These are phyloP conservation scores for Fusarium nelsonii DNA, from an alignment of 2,329 filamentous ascomycete genomes.

Conservation along the genomic window DNA sequence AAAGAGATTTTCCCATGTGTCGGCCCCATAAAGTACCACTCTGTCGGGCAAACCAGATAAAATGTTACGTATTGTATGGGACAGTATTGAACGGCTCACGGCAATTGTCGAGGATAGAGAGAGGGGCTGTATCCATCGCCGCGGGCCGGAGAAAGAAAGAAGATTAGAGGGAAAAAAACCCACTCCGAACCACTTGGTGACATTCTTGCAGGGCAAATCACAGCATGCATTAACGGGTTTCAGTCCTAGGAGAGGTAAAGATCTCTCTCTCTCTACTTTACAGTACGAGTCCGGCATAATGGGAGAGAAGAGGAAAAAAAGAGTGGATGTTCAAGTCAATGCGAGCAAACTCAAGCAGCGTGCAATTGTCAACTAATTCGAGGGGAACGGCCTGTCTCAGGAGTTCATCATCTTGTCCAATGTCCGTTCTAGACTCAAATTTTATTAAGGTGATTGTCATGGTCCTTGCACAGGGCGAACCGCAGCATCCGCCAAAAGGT, in stretches of 20 bases:
- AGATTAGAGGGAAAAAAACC: slow-evolving; percentile 26
- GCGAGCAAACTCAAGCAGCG: slow-evolving; percentile 32
- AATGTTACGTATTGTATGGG: slow-evolving; percentile 22
- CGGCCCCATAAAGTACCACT: slow-evolving; percentile 27
- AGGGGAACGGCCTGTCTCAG: slow-evolving; percentile 40
- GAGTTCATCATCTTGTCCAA: slow-evolving; percentile 12
- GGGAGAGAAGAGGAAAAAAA: background rate
- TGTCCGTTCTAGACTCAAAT: slow-evolving; percentile 33
- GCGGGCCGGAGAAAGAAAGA: slow-evolving; percentile 37
- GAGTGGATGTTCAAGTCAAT: slow-evolving; percentile 18
- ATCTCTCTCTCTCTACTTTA: slow-evolving; percentile 26
- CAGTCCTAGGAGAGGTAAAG: slow-evolving; percentile 34
- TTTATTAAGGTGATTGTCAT: slow-evolving; percentile 32
- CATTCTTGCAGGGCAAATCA: slow-evolving; percentile 25
- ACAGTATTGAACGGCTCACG: slow-evolving; percentile 13
- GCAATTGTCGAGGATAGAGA: slow-evolving; percentile 24
- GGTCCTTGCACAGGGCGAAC: slow-evolving; percentile 39
- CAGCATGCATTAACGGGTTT: slow-evolving; percentile 21
- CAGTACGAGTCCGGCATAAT: background rate
- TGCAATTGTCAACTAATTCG: slow-evolving; percentile 41
- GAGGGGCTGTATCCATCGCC: slow-evolving; percentile 43
- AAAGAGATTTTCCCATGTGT: background rate
- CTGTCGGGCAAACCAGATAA: slow-evolving; percentile 21
- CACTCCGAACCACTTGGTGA: slow-evolving; percentile 44
- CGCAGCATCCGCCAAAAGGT: slow-evolving; percentile 31